Conservation (phyloP, 2,329 filamentous ascomycete genomes). For the Penicillium sp. region DNA sequence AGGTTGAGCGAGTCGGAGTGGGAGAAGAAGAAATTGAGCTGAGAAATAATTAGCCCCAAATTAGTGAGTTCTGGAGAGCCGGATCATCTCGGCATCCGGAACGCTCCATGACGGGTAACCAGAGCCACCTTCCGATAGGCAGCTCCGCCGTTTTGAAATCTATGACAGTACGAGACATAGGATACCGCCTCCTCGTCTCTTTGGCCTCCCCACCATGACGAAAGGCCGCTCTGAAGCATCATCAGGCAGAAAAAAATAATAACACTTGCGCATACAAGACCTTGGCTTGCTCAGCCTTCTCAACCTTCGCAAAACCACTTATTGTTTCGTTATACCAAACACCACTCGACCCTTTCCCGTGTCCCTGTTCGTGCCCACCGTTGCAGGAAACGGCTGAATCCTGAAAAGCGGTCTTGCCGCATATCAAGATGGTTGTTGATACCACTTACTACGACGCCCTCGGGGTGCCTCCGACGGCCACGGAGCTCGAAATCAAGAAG, state of each 20-base stretch:
- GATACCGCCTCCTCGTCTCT: not conserved
- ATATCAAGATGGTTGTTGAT: conserved; percentile 76
- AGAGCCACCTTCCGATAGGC: not conserved
- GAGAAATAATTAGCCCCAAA: conserved; percentile 1
- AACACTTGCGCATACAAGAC: not conserved
- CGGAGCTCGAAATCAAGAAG: conserved; percentile 94
- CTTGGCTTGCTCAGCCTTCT: not conserved
- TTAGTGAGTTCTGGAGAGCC: not conserved
- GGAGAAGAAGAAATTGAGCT: conserved; percentile 13
- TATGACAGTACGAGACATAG: conserved; percentile 14
- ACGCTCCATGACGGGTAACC: conserved; percentile 1
- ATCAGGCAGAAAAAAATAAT: conserved; percentile 31
- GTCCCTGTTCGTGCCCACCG: not conserved
- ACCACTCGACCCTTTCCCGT: not conserved
- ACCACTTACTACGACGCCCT: conserved; percentile 87
- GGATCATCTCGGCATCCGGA: conserved; percentile 14
- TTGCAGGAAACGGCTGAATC: not conserved
- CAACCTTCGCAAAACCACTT: not conserved
- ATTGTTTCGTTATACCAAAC: not conserved
- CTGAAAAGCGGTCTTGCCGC: conserved; percentile 15
- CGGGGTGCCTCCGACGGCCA: conserved; percentile 81
- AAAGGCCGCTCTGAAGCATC: conserved; percentile 27
- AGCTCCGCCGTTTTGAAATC: not conserved
- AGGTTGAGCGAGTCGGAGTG: conserved; percentile 10
- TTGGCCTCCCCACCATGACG: conserved; percentile 31